Evolutionary conservation across 75 land plant species (phyloP), one percentile per base, ranked within the genome.

Genomic region (Adiantum capillusveneris): DNA sequence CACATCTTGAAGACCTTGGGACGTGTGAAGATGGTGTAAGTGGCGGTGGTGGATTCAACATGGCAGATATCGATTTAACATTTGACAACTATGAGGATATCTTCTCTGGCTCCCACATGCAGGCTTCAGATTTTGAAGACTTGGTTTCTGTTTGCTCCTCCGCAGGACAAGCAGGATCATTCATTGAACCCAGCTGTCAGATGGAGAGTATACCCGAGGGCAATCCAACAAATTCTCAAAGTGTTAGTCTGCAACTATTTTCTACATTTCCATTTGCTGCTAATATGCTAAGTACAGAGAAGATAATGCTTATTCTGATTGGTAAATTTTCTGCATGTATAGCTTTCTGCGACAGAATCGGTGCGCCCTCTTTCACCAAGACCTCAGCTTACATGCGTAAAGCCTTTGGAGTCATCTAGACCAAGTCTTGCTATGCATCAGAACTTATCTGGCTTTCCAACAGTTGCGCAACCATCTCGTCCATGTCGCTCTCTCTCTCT

Each of bases 41-140:
- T 31, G 74, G 61, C 58, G 77, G 69, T 25, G 9, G 7, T 34
- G 74, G 58, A 52, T 74, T 82, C 46, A 73, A 57, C 25, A 70
- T 82, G 77, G 71, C 60, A 27, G 81, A 82, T 66, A 73, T 67
- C 44, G 78, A 84, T 66, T 65, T 84, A 26, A 62, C 44, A 14
- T 78, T 87, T 62, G 91, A 84, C 43, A 87, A 83, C 56, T 87
- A 87, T 70, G 91, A 87, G 42, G 91, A 84, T 26, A 69, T 87
- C 11, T 87, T 84, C 63, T 67, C 79, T 31, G 65, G 69, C 11
- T 53, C 81, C 26, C 75, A 77, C 18, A 73, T 44, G 54, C 63
- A 69, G 13, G 16, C 25, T 19, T 60, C 56, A 56, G 65, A 60
- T n/a, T 71, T 82, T 68, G 85, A 78, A 31, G 77, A 81, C 71